Percentiles rank a stretch among this genome's conserved stretches.
Evolutionary conservation across 192 early-diverging fungal genomes (phyloP).

Genomic region (Coemansia biformis): DNA sequence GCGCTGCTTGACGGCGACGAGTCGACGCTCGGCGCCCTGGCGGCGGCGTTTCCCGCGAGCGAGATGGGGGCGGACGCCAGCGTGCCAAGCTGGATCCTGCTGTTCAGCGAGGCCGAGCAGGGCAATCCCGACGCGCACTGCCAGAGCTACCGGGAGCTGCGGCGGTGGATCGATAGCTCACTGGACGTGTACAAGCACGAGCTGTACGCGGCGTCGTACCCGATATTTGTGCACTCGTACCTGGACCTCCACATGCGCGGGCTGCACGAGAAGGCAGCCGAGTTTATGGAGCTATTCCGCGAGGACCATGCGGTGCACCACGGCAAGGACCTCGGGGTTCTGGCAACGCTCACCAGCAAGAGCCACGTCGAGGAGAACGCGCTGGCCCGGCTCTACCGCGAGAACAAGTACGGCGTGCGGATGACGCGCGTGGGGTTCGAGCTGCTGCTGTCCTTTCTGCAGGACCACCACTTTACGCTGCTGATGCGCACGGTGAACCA

Average conservation of each 20-base stretch:
- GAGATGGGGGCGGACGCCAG: slow-evolving; percentile 53
- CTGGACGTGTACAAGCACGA: slow-evolving; percentile 93
- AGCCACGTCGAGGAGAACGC: slow-evolving; percentile 77
- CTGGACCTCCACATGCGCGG: slow-evolving; percentile 69
- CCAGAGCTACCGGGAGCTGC: slow-evolving; percentile 68
- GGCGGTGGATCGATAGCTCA: slow-evolving; percentile 88
- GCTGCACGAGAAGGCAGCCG: slow-evolving; percentile 35
- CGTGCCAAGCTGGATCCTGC: slow-evolving; percentile 59
- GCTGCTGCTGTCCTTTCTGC: slow-evolving; percentile 83
- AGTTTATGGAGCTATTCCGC: slow-evolving; percentile 73
- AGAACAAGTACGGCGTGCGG: slow-evolving; percentile 76
- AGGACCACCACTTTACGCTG: slow-evolving; percentile 86
- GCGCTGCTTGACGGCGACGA: slow-evolving; percentile 42
- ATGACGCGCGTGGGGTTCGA: slow-evolving; percentile 86
- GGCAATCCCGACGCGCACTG: slow-evolving; percentile 82
- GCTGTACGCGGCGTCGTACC: slow-evolving; percentile 76
- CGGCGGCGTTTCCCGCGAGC: slow-evolving; percentile 35
- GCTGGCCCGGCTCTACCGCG: slow-evolving; percentile 70
- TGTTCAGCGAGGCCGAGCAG: slow-evolving; percentile 65
- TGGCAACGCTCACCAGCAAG: slow-evolving; percentile 66
- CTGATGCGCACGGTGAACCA: slow-evolving; percentile 89
- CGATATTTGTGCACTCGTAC: slow-evolving; percentile 88
- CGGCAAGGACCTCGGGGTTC: slow-evolving; percentile 60
- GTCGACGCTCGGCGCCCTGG: slow-evolving; percentile 46
- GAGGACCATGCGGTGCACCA: slow-evolving; percentile 75